These are phyloP conservation scores for Porcisia hertigi DNA, from an alignment of 208 protist species.

Conservation along the genomic window DNA sequence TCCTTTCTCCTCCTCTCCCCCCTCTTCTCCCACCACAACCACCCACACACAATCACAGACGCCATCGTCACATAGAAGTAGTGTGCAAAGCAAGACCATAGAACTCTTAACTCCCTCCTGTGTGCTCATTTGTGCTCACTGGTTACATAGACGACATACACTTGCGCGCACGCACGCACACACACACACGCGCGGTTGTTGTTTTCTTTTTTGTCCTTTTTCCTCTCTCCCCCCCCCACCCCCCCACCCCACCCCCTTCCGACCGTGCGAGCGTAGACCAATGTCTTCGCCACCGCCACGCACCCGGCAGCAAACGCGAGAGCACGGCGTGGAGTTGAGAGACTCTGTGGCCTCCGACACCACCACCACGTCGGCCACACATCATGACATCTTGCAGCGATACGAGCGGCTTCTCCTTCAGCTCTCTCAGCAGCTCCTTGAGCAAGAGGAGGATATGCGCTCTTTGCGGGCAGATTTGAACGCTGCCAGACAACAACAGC, in stretches of 20 bases:
- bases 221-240: no score
- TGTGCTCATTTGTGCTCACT: background rate
- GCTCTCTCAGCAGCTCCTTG: constrained; percentile 48
- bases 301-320: background rate
- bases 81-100: background rate
- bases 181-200: background rate
- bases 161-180: background rate
- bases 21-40: background rate
- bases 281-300: background rate
- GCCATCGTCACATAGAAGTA: background rate
- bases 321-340: background rate
- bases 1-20: background rate
- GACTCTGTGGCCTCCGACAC: background rate
- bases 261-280: background rate
- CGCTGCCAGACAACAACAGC: no score
- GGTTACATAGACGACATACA: background rate
- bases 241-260: background rate
- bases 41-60: background rate
- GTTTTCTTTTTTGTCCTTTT: no score
- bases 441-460: constrained; percentile 60
- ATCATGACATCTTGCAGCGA: constrained; percentile 23
- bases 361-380: constrained; percentile 1
- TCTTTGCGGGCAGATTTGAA: constrained; percentile 25
- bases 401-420: constrained; percentile 50
- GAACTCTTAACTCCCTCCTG: background rate